phyloP scores from a whole-genome alignment of 225 moss, liverwort and hornwort genomes.

The Physcomitrium patens region DNA sequence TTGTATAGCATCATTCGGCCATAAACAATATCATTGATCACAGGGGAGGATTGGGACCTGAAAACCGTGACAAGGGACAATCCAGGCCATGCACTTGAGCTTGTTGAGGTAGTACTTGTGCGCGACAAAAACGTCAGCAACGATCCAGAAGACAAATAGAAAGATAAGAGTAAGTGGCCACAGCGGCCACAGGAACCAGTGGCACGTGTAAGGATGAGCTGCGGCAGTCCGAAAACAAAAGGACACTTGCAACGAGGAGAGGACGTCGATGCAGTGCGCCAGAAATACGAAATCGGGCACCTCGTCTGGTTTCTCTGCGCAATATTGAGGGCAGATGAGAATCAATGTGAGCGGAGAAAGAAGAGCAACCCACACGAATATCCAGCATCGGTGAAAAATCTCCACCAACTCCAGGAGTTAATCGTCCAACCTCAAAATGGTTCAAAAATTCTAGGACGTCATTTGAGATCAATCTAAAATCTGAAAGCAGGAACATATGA shows the following conservation, averaged over 20 bases:
- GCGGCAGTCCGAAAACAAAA: conserved; percentile 57
- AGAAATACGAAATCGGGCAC: conserved; percentile 89
- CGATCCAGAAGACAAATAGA: conserved; percentile 49
- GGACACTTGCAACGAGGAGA: conserved; percentile 70
- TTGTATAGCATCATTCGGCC: no score
- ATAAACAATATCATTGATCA: no score
- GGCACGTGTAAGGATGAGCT: conserved; percentile 55
- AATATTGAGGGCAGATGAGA: background rate
- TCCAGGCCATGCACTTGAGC: conserved; percentile 77
- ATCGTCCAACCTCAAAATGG: no score
- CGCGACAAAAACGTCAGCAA: conserved; percentile 61
- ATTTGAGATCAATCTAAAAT: no score
- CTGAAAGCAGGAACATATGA: no score
- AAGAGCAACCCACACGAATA: no score
- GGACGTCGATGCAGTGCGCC: conserved; percentile 80
- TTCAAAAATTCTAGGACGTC: no score
- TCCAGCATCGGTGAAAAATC: no score
- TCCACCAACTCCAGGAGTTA: no score
- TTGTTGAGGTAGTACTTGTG: conserved; percentile 65
- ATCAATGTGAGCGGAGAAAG: no score
- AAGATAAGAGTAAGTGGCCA: background rate
- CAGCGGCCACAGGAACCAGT: conserved; percentile 64
- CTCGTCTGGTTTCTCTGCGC: conserved; percentile 62
- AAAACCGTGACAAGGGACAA: conserved; percentile 87
- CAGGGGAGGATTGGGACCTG: conserved; percentile 48